Percentiles rank a stretch among this genome's conserved stretches.
These are phyloP conservation scores for Cercospora sesami DNA, from an alignment of 2,329 filamentous ascomycete species.

Conservation along the genomic window DNA sequence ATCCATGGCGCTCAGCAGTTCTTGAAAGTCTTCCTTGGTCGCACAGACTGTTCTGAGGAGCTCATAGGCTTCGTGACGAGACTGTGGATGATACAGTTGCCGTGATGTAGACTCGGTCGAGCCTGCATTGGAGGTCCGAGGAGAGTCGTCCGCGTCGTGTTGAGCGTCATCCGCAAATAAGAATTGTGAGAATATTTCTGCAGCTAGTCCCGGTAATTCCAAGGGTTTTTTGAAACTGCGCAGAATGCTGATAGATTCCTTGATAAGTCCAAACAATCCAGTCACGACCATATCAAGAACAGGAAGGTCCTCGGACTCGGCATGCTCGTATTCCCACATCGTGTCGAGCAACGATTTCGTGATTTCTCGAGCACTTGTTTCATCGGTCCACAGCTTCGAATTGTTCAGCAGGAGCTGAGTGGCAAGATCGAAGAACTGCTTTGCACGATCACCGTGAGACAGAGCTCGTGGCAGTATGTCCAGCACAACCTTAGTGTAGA, in stretches of 20 bases:
- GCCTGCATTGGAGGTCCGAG: neutral
- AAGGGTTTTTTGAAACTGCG: conserved; percentile 37
- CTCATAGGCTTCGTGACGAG: conserved; percentile 29
- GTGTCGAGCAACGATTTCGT: conserved; percentile 22
- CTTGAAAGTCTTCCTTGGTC: conserved; percentile 21
- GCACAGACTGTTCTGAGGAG: conserved; percentile 30
- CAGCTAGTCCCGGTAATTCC: conserved; percentile 27
- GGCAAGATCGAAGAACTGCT: conserved; percentile 29
- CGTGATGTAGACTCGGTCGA: neutral
- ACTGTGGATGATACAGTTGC: conserved; percentile 14
- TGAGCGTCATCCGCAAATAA: conserved; percentile 31
- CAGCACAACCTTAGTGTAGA: conserved; percentile 30
- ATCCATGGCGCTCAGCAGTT: conserved; percentile 19
- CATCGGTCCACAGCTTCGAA: conserved; percentile 22
- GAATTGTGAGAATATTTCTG: conserved; percentile 28
- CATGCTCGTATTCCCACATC: conserved; percentile 30
- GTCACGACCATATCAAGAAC: conserved; percentile 29
- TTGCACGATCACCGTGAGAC: conserved; percentile 8
- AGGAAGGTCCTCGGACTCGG: conserved; percentile 29
- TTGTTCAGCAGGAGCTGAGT: conserved; percentile 22
- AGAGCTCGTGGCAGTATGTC: conserved; percentile 28
- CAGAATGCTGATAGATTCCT: conserved; percentile 35
- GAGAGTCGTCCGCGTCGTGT: neutral
- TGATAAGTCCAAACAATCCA: conserved; percentile 44
- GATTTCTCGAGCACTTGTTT: conserved; percentile 26